Conservation (phyloP, 1,139 yeast genomes). For the Wickerhamomyces sp. region DNA sequence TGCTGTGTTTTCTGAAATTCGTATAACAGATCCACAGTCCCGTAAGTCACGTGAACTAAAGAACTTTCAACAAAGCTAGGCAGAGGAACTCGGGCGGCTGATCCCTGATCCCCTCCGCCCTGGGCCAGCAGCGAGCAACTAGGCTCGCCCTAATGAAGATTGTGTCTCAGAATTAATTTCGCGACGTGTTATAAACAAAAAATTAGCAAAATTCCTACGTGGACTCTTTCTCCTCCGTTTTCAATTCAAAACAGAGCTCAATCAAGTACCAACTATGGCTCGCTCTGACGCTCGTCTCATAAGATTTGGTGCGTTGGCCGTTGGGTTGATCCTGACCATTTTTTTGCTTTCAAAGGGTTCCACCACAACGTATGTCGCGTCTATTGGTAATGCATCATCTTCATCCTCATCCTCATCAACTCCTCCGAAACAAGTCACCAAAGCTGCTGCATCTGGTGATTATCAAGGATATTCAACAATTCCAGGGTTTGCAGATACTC, state of each 20-base stretch:
- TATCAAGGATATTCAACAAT: constrained; percentile 8
- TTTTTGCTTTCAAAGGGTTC: constrained; percentile 59
- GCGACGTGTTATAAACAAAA: too few relatives aligned
- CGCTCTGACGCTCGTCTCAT: constrained; percentile 60
- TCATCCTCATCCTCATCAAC: constrained; percentile 12
- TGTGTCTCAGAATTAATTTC: too few relatives aligned
- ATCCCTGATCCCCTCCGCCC: too few relatives aligned
- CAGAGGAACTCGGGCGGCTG: too few relatives aligned
- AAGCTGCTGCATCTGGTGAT: constrained; percentile 9
- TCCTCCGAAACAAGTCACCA: constrained; percentile 4
- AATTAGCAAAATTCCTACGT: too few relatives aligned
- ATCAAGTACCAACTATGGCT: constrained; percentile 28
- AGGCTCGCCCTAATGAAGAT: too few relatives aligned
- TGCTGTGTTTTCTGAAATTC: too few relatives aligned
- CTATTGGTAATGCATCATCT: constrained; percentile 3
- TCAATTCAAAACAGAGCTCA: not conserved
- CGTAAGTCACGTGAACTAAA: too few relatives aligned
- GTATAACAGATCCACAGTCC: too few relatives aligned
- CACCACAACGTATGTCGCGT: constrained; percentile 33
- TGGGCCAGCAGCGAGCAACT: too few relatives aligned
- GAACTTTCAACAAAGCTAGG: too few relatives aligned
- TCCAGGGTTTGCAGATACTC: constrained; percentile 13
- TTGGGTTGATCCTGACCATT: constrained; percentile 52
- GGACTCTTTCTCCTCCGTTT: not conserved
- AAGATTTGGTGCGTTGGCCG: constrained; percentile 57